Evolutionary conservation across 345 rosid species (phyloP).

Genomic region (Isatis tinctoria): DNA sequence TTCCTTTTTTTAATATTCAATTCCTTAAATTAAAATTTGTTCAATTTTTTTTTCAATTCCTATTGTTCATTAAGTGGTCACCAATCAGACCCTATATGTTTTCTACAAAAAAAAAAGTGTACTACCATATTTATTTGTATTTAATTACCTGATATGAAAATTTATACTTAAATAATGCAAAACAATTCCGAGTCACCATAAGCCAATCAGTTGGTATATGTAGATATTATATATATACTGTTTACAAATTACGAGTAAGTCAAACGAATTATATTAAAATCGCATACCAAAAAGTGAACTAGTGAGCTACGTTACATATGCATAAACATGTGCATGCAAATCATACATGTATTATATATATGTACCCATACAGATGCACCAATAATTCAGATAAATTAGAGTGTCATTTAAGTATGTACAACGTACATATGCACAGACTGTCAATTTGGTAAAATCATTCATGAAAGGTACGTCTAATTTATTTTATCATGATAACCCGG

Average conservation of each 20-base stretch:
- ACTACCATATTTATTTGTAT: not conserved
- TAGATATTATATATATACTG: not conserved
- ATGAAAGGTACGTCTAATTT: not conserved
- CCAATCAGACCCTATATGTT: too few species aligned
- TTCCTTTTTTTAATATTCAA: too few species aligned
- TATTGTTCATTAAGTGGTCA: too few species aligned
- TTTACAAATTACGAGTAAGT: not conserved
- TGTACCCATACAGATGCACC: conserved; percentile 15
- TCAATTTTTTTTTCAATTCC: too few species aligned
- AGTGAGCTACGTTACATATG: conserved; percentile 17
- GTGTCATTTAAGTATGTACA: conserved; percentile 21
- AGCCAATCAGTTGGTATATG: not conserved
- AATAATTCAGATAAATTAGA: conserved; percentile 11
- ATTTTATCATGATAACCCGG: not conserved
- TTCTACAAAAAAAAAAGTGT: too few species aligned
- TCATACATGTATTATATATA: conserved; percentile 7
- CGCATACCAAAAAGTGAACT: conserved; percentile 13
- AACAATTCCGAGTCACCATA: not conserved
- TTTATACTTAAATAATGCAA: not conserved
- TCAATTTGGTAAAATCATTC: conserved; percentile 20
- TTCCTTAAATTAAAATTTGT: too few species aligned
- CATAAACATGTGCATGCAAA: conserved; percentile 22
- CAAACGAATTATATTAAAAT: not conserved
- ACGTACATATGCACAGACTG: conserved; percentile 18
- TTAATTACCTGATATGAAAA: not conserved